Conservation (phyloP, 768 basidiomycete species). For the Lactarius sp. region DNA sequence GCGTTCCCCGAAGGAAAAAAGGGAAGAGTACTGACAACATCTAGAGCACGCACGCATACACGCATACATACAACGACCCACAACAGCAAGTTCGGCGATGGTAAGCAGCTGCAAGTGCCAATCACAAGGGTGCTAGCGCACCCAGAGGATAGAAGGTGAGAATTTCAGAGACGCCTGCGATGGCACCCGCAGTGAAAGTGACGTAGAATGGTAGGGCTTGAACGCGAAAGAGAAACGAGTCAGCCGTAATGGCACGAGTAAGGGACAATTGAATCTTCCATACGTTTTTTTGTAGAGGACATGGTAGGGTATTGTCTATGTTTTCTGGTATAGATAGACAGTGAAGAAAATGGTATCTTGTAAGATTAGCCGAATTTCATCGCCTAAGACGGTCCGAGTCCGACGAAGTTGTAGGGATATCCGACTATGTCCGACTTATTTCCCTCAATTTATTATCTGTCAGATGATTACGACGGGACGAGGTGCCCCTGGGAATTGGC, state of each 20-base stretch:
- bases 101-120: background rate
- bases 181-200: constrained; percentile 93
- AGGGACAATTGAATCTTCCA: background rate
- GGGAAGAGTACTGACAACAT: constrained; percentile 65
- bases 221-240: background rate
- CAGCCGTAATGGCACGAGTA: background rate
- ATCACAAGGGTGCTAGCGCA: constrained; percentile 35
- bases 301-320: background rate
- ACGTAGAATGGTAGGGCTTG: constrained; percentile 79
- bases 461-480: no score
- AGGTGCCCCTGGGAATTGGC: no score
- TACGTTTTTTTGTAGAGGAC: constrained; percentile 25
- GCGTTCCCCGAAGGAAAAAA: constrained; percentile 1
- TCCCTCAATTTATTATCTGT: no score
- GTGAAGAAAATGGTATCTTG: background rate
- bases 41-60: constrained; percentile 34
- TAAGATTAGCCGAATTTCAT: background rate
- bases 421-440: no score
- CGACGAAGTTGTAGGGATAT: no score
- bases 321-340: background rate
- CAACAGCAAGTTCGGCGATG: background rate
- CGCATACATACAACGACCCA: background rate
- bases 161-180: constrained; percentile 86
- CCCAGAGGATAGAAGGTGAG: constrained; percentile 87
- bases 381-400: no score